These are phyloP conservation scores for Globisporangium cylindrosporum DNA, from an alignment of 352 stramenopile genomes.

Conservation along the genomic window DNA sequence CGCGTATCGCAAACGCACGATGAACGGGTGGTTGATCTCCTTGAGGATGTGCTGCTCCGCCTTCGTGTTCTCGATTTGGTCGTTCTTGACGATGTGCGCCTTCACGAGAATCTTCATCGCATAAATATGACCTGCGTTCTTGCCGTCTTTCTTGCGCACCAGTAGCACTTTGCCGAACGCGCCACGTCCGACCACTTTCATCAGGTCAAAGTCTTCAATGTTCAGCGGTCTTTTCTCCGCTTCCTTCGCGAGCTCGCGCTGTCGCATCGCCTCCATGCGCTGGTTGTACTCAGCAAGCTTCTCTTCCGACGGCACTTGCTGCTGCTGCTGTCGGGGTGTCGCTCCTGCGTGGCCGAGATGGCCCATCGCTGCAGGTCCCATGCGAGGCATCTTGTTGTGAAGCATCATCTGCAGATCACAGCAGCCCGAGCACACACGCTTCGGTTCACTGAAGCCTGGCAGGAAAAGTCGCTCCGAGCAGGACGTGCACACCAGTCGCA, in stretches of 20 bases:
- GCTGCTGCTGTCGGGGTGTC: constrained; percentile 7
- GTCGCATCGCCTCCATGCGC: constrained; percentile 77
- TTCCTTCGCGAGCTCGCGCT: constrained; percentile 69
- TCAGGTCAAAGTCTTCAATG: constrained; percentile 94
- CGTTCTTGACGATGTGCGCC: constrained; percentile 90
- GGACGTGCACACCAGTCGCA: constrained; percentile 79
- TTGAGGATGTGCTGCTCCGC: constrained; percentile 89
- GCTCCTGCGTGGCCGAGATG: constrained; percentile 15
- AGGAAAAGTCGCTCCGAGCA: constrained; percentile 86
- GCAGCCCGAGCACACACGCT: constrained; percentile 81
- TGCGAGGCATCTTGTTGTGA: constrained; percentile 79
- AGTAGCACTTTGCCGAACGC: constrained; percentile 95
- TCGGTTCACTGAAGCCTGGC: constrained; percentile 83
- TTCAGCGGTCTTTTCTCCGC: constrained; percentile 64
- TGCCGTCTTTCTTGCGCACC: constrained; percentile 90
- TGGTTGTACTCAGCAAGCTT: constrained; percentile 64
- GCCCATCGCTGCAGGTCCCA: constrained; percentile 22
- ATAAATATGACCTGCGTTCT: constrained; percentile 85
- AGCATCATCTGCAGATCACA: constrained; percentile 88
- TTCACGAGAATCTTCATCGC: constrained; percentile 96
- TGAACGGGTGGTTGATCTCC: constrained; percentile 87
- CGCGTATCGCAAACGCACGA: constrained; percentile 81
- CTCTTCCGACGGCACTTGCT: constrained; percentile 40
- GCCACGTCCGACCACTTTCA: constrained; percentile 94
- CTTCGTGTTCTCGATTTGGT: constrained; percentile 93